These are phyloP conservation scores for Colletotrichum truncatum DNA, from an alignment of 2,329 filamentous ascomycete genomes.

Conservation along the genomic window DNA sequence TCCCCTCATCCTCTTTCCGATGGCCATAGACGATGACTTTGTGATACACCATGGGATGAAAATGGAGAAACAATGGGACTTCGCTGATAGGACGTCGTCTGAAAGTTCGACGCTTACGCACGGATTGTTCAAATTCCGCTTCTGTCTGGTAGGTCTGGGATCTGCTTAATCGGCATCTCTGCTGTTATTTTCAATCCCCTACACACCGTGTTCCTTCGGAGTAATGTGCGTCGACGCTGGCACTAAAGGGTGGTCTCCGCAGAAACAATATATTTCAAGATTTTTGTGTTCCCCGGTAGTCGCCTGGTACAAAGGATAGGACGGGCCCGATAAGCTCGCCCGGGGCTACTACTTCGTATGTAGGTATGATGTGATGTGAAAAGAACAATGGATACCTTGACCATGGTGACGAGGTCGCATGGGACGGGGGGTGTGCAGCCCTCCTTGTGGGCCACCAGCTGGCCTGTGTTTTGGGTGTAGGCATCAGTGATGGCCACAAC, in stretches of 20 bases:
- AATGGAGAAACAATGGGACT: too few relatives aligned
- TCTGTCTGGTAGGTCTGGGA: too few relatives aligned
- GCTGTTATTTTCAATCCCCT: too few relatives aligned
- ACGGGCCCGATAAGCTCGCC: not conserved
- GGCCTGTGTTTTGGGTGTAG: conserved; percentile 16
- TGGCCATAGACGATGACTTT: not conserved
- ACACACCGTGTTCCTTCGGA: too few relatives aligned
- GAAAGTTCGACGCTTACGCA: too few relatives aligned
- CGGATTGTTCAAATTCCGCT: too few relatives aligned
- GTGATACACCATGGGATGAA: not conserved
- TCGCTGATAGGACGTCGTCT: too few relatives aligned
- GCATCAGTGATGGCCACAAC: conserved; percentile 3
- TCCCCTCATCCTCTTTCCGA: not conserved
- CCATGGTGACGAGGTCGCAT: conserved; percentile 20
- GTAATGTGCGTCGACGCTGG: too few relatives aligned
- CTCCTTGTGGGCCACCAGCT: not conserved
- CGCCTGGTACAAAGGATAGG: not conserved
- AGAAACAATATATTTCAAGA: too few relatives aligned
- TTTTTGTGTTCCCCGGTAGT: not conserved
- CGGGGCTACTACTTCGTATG: too few relatives aligned
- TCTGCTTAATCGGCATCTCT: too few relatives aligned
- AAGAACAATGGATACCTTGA: not conserved
- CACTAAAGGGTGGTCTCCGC: too few relatives aligned
- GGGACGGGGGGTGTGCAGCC: not conserved
- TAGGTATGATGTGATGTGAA: conserved; percentile 10